phyloP scores from a whole-genome alignment of 176 grass and related monocot species.

The Bolboschoenus planiculmis region DNA sequence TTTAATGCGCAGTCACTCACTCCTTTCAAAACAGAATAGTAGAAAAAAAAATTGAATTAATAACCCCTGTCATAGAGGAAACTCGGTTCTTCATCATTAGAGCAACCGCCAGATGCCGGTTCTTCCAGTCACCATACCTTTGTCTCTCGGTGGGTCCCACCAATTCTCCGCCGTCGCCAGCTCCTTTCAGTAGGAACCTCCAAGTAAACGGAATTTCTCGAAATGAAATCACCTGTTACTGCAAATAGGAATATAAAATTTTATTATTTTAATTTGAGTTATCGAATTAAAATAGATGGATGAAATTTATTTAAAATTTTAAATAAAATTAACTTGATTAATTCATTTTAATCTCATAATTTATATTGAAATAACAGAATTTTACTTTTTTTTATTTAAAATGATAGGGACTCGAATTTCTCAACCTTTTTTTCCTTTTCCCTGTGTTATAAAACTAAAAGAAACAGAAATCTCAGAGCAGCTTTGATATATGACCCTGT shows the following conservation, averaged over 20 bases:
- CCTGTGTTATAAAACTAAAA: not conserved
- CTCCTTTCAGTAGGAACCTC: not conserved
- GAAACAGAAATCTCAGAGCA: not conserved
- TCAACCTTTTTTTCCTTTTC: conserved; percentile 5
- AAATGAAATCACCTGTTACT: no score
- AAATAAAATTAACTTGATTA: no score
- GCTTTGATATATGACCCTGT: not conserved
- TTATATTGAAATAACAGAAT: no score
- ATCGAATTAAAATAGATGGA: no score
- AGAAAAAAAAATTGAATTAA: not conserved
- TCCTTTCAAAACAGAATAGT: not conserved
- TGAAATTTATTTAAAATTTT: no score
- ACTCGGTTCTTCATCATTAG: not conserved
- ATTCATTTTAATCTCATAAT: no score
- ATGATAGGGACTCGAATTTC: no score
- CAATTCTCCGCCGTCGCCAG: conserved; percentile 10
- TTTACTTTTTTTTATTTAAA: no score
- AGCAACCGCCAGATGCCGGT: conserved; percentile 10
- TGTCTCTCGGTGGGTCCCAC: not conserved
- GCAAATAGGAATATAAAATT: no score
- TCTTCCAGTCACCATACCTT: not conserved
- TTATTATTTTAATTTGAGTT: no score
- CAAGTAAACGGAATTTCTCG: not conserved
- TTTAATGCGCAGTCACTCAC: not conserved
- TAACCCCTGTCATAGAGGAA: not conserved